A percentile compares a stretch with the other conserved stretches of the same genome.
Conservation (phyloP, 2,329 filamentous ascomycete genomes). For the Ophiostoma sp. region DNA sequence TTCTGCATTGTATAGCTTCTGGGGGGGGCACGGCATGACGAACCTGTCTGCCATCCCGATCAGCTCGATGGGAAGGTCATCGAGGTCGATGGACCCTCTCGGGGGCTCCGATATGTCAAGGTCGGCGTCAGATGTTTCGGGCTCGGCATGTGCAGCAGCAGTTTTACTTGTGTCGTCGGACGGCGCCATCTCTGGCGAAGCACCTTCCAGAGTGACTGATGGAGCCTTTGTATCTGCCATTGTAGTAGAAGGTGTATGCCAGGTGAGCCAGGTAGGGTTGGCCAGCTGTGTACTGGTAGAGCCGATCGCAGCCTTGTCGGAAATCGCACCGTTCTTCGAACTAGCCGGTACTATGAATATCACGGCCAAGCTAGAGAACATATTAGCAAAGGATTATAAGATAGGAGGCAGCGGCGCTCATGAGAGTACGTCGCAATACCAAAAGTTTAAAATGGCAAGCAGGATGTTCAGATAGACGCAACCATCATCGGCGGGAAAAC, state of each 20-base stretch:
- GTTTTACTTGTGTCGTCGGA: neutral
- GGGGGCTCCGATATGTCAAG: constrained; percentile 42
- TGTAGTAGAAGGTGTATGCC: neutral
- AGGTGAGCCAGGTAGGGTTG: neutral
- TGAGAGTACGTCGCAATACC: neutral
- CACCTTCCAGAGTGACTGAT: neutral
- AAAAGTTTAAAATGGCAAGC: too few species aligned
- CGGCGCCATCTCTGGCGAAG: neutral
- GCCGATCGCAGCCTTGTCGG: neutral
- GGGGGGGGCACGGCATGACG: constrained; percentile 16
- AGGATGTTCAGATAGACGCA: too few species aligned
- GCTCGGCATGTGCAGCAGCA: constrained; percentile 26
- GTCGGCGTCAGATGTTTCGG: constrained; percentile 37
- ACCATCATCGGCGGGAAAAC: neutral
- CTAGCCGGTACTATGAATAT: neutral
- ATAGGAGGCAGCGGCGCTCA: neutral
- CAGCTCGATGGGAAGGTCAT: constrained; percentile 90
- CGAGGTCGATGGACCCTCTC: constrained; percentile 63
- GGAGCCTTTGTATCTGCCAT: neutral
- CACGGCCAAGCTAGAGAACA: neutral
- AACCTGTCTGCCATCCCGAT: constrained; percentile 84
- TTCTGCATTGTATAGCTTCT: neutral
- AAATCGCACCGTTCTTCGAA: too few species aligned
- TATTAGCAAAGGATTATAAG: neutral
- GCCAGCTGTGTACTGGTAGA: neutral